Evolutionary conservation across 768 basidiomycete species (phyloP), one percentile per base, ranked within the genome.

Genomic region (Lentinula sp.): DNA sequence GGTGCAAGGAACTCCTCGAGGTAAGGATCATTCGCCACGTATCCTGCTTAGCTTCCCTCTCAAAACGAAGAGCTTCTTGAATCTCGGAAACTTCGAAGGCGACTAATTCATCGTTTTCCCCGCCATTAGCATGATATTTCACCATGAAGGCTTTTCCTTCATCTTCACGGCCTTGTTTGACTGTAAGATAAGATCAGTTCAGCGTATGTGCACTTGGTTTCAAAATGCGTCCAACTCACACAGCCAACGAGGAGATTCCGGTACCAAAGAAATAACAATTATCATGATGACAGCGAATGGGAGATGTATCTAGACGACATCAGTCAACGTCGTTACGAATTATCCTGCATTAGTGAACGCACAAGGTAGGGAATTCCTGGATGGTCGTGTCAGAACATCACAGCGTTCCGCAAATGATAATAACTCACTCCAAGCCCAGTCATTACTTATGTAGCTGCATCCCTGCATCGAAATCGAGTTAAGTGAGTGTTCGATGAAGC

Each of bases 171-270:
- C 33, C 32, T 13, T 60, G 48, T 42, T 60, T 60, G 23, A 60
- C 51, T 53, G 33, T 32, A 42, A 58, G n/a, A 18, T 33, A 9
- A 48, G 2, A 9, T 4, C 46, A 48, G 16, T 18, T 48, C 4
- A 46, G 45, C 7, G 45, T 4, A 23, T 16, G 23, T 20, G 20
- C 18, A 28, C 20, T 20, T 12, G 18, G 8, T 20, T 10, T 48
- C 4, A 8, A 20, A 7, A 45, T 18, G 23, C 13, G 32, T 5
- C 3, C 18, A 16, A 58, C 57, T 41, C n/a, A 58, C 57, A 32
- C 23, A 60, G 23, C 59, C 59, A 60, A 5, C 59, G 46, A 35
- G 59, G 59, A 32, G 59, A 60, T 51, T 60, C 59, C 10, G 59
- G 59, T 5, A 60, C 59, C 35, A 37, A 32, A 10, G 59, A 50